Base-by-base conservation (phyloP, 176 grass and related monocot genomes). In the Carex littledalei region DNA sequence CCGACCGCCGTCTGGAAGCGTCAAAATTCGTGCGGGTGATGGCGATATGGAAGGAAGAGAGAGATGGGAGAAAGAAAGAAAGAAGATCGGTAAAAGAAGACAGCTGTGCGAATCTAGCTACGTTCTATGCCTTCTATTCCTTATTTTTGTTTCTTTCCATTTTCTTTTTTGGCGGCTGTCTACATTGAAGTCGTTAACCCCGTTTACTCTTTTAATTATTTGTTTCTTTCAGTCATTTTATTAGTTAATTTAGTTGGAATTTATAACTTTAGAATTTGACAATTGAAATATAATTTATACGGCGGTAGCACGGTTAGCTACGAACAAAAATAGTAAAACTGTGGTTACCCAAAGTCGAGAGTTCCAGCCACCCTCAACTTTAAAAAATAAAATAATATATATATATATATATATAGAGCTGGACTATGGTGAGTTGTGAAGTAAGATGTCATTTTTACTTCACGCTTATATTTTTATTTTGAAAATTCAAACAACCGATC, bases 1-100 rank as follows among this genome's bases (percentile, higher is more conserved):
- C 49, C 21, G 21, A 9, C 47, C 73, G 73, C 22, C 73, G 73
- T 77, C 73, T 77, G 22, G 73, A 77, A 77, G 73, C 79, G 37
- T 63, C 55, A 63, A 81, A 63, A 31, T 81, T 81, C 35, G 16
- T 41, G 79, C 32, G 2, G 29, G 57, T 81, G 57, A 81, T 22
- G 78, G 57, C 1, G 73, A 61, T 63, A 16, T 58, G 35, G 47
- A 56, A 73, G 39, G 35, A 54, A 58, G 50, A 34, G 2, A 57
- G 55, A 81, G 29, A 37, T n/a, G 67, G 29, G 2, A 80, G 17
- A 43, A 1, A 22, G 35, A 81, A 62, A 80, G 17, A 62, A 3
- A 14, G 35, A 63, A 62, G 56, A 81, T 29, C 50, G 54, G 78
- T 81, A 81, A 81, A 63, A 77, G 20, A 81, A 47, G 79, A 63